Percentiles rank a stretch among this genome's conserved stretches.
Conservation (phyloP, 1,139 yeast species). For the Kurtzmaniella natalensis region DNA sequence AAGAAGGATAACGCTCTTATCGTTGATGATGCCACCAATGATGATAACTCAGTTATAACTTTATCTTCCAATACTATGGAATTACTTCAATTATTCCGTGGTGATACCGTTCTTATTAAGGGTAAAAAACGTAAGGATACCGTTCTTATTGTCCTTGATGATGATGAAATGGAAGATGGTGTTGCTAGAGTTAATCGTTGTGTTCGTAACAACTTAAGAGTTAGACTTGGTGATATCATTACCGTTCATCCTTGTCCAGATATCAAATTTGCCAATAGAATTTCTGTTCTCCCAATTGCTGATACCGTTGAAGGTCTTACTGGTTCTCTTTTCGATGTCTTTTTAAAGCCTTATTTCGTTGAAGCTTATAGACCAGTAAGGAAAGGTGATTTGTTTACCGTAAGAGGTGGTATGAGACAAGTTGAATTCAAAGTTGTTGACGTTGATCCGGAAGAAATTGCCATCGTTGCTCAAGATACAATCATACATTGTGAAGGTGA, state of each 20-base stretch:
- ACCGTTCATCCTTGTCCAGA: slow-evolving; percentile 96
- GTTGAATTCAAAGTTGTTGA: slow-evolving; percentile 98
- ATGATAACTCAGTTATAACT: slow-evolving; percentile 94
- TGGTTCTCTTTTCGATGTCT: slow-evolving; percentile 95
- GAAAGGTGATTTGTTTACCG: slow-evolving; percentile 94
- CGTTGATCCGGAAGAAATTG: slow-evolving; percentile 95
- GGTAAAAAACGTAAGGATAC: slow-evolving; percentile 99
- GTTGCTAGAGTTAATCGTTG: slow-evolving; percentile 92
- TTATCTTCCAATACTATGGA: slow-evolving; percentile 97
- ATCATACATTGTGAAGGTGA: slow-evolving; percentile 99
- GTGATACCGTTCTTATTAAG: slow-evolving; percentile 94
- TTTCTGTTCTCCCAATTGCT: slow-evolving; percentile 94
- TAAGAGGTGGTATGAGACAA: slow-evolving; percentile 98
- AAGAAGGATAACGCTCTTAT: slow-evolving; percentile 93
- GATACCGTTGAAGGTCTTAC: slow-evolving; percentile 98
- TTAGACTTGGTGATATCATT: slow-evolving; percentile 88
- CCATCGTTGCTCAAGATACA: slow-evolving; percentile 98
- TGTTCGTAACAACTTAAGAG: slow-evolving; percentile 91
- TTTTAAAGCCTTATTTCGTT: slow-evolving; percentile 94
- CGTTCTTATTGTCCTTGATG: slow-evolving; percentile 92
- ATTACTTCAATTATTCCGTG: slow-evolving; percentile 88
- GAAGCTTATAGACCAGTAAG: slow-evolving; percentile 99
- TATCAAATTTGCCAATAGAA: slow-evolving; percentile 89
- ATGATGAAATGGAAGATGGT: slow-evolving; percentile 96
- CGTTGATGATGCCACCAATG: slow-evolving; percentile 96